These are phyloP conservation scores for Pseudonitzschia pungens DNA, from an alignment of 108 stramenopile genomes.

Conservation along the genomic window DNA sequence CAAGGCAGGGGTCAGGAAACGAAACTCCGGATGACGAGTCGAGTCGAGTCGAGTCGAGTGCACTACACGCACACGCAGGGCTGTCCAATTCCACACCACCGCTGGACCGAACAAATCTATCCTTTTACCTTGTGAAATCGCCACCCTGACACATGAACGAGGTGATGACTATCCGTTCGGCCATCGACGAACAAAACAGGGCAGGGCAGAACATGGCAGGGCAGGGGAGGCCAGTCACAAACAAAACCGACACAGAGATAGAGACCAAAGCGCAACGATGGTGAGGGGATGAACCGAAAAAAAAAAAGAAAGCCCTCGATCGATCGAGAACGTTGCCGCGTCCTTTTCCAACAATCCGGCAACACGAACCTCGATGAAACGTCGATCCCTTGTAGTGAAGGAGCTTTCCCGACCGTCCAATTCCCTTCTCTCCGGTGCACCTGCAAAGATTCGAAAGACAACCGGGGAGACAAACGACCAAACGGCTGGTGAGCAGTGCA, in stretches of 20 bases:
- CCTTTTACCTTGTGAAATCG: constrained; percentile 72
- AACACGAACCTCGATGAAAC: constrained; percentile 82
- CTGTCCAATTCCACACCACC: neutral
- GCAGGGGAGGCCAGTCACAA: neutral
- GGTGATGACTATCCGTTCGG: constrained; percentile 31
- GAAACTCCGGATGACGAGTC: neutral
- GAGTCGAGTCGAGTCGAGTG: no score
- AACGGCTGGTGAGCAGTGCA: no score
- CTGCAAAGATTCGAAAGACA: constrained; percentile 18
- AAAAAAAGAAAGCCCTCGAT: no score
- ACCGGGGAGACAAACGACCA: constrained; percentile 2
- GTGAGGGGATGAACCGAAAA: neutral
- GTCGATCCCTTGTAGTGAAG: constrained; percentile 90
- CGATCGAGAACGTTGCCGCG: no score
- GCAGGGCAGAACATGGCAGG: no score
- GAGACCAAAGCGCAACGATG: neutral
- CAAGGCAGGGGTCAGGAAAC: neutral
- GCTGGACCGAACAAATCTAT: neutral
- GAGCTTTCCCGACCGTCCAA: constrained; percentile 51
- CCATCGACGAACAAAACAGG: neutral
- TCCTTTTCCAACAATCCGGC: no score
- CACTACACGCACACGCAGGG: neutral
- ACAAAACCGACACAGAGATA: constrained; percentile 5
- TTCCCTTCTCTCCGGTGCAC: constrained; percentile 56
- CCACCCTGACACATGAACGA: constrained; percentile 93